These are phyloP conservation scores for Fagus sylvatica DNA, from an alignment of 306 rosid species.

Conservation along the genomic window DNA sequence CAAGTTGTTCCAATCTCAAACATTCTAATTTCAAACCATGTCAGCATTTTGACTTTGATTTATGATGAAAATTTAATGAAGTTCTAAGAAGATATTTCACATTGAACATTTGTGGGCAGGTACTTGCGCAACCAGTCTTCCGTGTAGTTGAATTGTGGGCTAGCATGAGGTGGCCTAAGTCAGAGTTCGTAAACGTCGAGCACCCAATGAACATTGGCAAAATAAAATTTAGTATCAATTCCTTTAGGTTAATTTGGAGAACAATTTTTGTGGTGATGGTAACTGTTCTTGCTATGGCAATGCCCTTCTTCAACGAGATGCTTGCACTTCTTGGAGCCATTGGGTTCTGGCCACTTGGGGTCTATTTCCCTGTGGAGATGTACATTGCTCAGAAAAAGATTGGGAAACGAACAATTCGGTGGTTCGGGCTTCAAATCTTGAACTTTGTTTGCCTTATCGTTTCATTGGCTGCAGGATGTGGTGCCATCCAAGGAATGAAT, in stretches of 20 bases:
- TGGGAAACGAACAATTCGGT: slow-evolving; percentile 27
- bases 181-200: slow-evolving; percentile 44
- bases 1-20: too few relatives aligned
- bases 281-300: slow-evolving; percentile 43
- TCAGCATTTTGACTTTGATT: too few relatives aligned
- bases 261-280: slow-evolving; percentile 29
- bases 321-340: slow-evolving; percentile 61
- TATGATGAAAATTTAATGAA: too few relatives aligned
- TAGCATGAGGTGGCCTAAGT: slow-evolving; percentile 39
- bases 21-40: too few relatives aligned
- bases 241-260: slow-evolving; percentile 64
- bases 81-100: neutral
- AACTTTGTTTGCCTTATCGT: slow-evolving; percentile 42
- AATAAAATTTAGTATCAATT: slow-evolving; percentile 30
- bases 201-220: slow-evolving; percentile 26
- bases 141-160: slow-evolving; percentile 45
- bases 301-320: slow-evolving; percentile 60
- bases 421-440: slow-evolving; percentile 50
- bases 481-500: slow-evolving; percentile 22
- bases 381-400: slow-evolving; percentile 44
- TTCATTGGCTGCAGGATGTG: slow-evolving; percentile 39
- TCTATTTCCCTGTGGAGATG: slow-evolving; percentile 67
- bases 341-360: slow-evolving; percentile 60
- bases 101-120: slow-evolving; percentile 26
- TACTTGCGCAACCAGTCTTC: slow-evolving; percentile 47